Evolutionary conservation across 441 rosid genomes (phyloP), one percentile per base, ranked within the genome.

Genomic region (Gossypium davidsonii): DNA sequence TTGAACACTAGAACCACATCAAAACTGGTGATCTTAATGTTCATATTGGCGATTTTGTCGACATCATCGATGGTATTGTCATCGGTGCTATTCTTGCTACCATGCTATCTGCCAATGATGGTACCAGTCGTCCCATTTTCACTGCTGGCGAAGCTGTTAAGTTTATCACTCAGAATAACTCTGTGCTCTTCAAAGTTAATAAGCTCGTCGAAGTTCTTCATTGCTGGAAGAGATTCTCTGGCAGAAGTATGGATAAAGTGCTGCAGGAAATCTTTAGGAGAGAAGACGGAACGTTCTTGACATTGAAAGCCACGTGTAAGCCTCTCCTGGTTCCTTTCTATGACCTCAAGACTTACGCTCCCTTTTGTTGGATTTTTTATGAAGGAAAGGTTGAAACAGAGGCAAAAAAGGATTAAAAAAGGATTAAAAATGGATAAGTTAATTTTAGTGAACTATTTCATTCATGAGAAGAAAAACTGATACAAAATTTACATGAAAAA

Each of bases 311-410:
- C 89, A 88, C 94, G 73, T 88, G 95, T 73, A 90, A 90, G 87
- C 97, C 97, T 67, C 93, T 94, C 64, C 94, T 92, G 1, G 87
- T 92, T 53, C 97, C 98, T 23, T 94, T 97, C 87, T 94, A 87
- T 71, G 97, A 94, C 80, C 90, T 92, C 57, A 86, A 84, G 69
- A 90, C 91, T 77, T 86, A 92, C 0, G 97, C 96, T 61, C 97
- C 97, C 44, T 94, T 94, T 31, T 31, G 1, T 31, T 31, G 37
- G 7, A 5, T 5, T 31, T 31, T 31, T 31, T 5, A 31, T 5
- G 37, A 31, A 31, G 1, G 37, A 31, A 31, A 31, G 1, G 7
- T 31, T 31, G 37, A 31, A 31, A 31, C 1, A 31, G 1, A 31
- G 37, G 37, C 37, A 31, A 31, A 31, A 31, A 31, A 31, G 7